Conservation (phyloP, 192 early-diverging fungal species). For the Entomortierella chlamydospora region DNA sequence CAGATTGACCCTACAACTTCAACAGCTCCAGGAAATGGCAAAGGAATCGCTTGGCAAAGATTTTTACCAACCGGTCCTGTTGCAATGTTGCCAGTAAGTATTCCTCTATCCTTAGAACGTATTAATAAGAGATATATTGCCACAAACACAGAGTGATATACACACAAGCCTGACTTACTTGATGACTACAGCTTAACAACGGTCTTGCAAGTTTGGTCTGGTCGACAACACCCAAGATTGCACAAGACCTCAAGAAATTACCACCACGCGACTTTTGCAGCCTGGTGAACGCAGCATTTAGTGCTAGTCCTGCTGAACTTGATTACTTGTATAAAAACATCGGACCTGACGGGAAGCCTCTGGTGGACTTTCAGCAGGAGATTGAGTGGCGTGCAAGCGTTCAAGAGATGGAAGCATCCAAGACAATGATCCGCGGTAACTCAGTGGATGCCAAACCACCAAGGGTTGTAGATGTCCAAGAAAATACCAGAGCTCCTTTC, state of each 20-base stretch:
- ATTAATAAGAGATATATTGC: too few relatives aligned
- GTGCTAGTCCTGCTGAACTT: slow-evolving; percentile 76
- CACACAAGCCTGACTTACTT: background rate
- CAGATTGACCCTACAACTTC: slow-evolving; percentile 74
- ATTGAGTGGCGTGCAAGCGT: slow-evolving; percentile 75
- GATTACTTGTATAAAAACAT: slow-evolving; percentile 74
- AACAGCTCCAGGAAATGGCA: slow-evolving; percentile 35
- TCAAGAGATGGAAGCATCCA: slow-evolving; percentile 30
- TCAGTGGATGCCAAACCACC: slow-evolving; percentile 65
- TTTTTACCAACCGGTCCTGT: slow-evolving; percentile 96
- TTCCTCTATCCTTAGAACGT: background rate
- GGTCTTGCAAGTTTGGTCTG: slow-evolving; percentile 87
- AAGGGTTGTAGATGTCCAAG: slow-evolving; percentile 68
- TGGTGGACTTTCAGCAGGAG: slow-evolving; percentile 67
- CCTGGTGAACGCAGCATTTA: slow-evolving; percentile 88
- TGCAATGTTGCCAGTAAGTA: slow-evolving; percentile 88
- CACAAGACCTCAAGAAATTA: slow-evolving; percentile 70
- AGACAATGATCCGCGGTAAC: slow-evolving; percentile 8
- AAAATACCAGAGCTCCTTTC: slow-evolving; percentile 80
- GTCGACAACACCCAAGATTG: slow-evolving; percentile 79
- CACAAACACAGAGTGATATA: slow-evolving; percentile 6
- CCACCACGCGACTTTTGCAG: slow-evolving; percentile 71
- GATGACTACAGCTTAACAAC: slow-evolving; percentile 62
- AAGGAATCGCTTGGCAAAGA: slow-evolving; percentile 84
- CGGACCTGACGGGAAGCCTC: slow-evolving; percentile 49